These are phyloP conservation scores for Toxoplasma gondii DNA, from an alignment of 169 alveolate genomes.

Conservation along the genomic window DNA sequence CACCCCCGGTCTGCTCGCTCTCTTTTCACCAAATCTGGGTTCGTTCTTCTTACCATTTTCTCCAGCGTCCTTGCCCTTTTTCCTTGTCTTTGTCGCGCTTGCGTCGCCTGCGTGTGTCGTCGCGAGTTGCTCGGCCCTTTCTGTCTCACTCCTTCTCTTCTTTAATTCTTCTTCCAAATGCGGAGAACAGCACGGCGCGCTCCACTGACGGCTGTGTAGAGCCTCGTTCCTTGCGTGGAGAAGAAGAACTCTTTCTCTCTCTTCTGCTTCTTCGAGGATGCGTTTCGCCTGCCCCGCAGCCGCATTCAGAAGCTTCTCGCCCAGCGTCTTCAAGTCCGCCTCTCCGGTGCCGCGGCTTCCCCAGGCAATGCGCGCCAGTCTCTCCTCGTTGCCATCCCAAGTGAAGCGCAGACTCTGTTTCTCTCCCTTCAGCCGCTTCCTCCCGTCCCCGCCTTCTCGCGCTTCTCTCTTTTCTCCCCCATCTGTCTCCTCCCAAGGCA, in stretches of 20 bases:
- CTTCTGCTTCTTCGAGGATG: background rate
- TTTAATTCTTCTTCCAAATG: background rate
- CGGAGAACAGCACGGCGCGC: background rate
- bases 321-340: background rate
- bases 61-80: background rate
- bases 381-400: background rate
- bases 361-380: background rate
- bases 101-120: background rate
- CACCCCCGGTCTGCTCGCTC: too few relatives aligned
- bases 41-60: background rate
- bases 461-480: background rate
- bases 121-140: background rate
- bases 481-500: background rate
- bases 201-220: background rate
- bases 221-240: background rate
- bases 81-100: background rate
- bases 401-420: background rate
- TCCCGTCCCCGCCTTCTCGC: background rate
- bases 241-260: background rate
- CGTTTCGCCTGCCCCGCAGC: background rate
- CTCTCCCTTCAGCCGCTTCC: background rate
- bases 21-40: too few relatives aligned
- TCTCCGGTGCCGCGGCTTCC: background rate
- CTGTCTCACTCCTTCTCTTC: background rate
- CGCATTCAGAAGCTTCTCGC: background rate